Conservation (phyloP, 2,329 filamentous ascomycete species). For the Diaporthe sp. region DNA sequence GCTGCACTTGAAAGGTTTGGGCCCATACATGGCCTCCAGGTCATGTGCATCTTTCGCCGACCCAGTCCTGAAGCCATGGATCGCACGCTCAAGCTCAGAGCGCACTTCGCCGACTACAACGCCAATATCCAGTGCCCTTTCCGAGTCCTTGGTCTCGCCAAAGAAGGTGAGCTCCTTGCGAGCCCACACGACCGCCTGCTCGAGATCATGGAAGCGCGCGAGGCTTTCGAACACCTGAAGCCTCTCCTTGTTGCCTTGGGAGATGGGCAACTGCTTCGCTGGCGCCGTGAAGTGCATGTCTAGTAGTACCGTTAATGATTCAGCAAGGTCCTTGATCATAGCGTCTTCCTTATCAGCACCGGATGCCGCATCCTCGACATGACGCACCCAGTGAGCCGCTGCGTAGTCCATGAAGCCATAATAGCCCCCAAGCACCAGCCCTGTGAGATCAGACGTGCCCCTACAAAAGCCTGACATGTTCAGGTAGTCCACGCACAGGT, state of each 20-base stretch:
- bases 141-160: background rate
- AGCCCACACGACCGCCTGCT: background rate
- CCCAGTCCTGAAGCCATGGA: background rate
- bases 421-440: background rate
- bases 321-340: slow-evolving; percentile 1
- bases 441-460: background rate
- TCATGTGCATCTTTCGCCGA: slow-evolving; percentile 38
- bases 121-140: background rate
- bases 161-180: slow-evolving; percentile 9
- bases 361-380: background rate
- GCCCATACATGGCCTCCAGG: slow-evolving; percentile 49
- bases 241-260: slow-evolving; percentile 13
- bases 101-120: background rate
- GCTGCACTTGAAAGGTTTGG: slow-evolving; percentile 53
- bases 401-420: slow-evolving; percentile 27
- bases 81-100: slow-evolving; percentile 24
- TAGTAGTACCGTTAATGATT: background rate
- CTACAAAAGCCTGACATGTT: slow-evolving; percentile 28
- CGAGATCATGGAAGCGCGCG: slow-evolving; percentile 4
- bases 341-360: background rate
- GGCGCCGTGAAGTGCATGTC: background rate
- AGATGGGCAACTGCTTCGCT: background rate
- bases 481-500: slow-evolving; percentile 37
- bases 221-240: background rate
- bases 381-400: background rate